Percentiles rank a stretch among this genome's conserved stretches.
Conservation (phyloP, 2,329 filamentous ascomycete species). For the Aspergillus neotritici region DNA sequence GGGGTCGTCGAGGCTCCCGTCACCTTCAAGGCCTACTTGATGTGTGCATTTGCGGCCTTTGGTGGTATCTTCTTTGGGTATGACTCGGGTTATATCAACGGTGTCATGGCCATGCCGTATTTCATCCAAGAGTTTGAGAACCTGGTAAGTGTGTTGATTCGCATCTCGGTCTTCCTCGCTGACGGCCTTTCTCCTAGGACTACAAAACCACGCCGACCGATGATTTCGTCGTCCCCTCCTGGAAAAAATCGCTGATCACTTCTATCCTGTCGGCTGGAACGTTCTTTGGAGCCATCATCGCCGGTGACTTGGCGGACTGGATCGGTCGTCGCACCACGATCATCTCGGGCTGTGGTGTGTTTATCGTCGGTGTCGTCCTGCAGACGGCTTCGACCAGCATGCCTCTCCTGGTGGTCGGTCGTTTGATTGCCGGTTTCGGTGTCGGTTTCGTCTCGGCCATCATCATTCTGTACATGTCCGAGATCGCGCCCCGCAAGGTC, state of each 20-base stretch:
- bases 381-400: constrained; percentile 56
- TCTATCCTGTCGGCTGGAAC: constrained; percentile 73
- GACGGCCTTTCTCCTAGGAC: constrained; percentile 12
- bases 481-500: constrained; percentile 68
- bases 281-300: constrained; percentile 72
- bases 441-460: constrained; percentile 76
- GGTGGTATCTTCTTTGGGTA: constrained; percentile 58
- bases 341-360: constrained; percentile 66
- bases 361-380: constrained; percentile 61
- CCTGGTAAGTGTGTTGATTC: constrained; percentile 21
- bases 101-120: constrained; percentile 47
- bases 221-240: constrained; percentile 42
- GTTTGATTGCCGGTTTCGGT: constrained; percentile 69
- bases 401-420: constrained; percentile 63
- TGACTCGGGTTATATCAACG: constrained; percentile 53
- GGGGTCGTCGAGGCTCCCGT: constrained; percentile 54
- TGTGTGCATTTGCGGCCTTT: constrained; percentile 57
- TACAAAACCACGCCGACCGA: constrained; percentile 25
- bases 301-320: constrained; percentile 69
- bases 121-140: constrained; percentile 41
- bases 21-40: constrained; percentile 54
- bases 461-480: constrained; percentile 82
- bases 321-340: constrained; percentile 62
- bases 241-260: constrained; percentile 58
- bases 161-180: not conserved